phyloP scores from a whole-genome alignment of 495 filamentous ascomycete species.

The Opeltia flavorubescens region DNA sequence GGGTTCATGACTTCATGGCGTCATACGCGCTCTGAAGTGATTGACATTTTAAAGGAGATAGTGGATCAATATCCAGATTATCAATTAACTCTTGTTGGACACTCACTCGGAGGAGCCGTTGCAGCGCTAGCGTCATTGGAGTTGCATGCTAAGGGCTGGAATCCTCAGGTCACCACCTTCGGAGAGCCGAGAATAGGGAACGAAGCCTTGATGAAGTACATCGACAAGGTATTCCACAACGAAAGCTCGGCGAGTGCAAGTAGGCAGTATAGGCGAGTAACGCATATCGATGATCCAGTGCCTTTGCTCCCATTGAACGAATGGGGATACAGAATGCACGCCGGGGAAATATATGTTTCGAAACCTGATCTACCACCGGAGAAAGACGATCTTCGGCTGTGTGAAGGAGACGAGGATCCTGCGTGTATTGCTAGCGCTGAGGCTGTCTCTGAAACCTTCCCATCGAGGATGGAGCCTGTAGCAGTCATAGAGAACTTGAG shows the following conservation, averaged over 20 bases:
- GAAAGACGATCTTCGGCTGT: conserved; percentile 51
- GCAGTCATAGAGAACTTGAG: conserved; percentile 14
- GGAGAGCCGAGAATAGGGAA: conserved; percentile 86
- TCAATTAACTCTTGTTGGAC: conserved; percentile 64
- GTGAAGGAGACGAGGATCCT: conserved; percentile 54
- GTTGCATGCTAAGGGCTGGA: conserved; percentile 49
- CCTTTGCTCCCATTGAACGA: conserved; percentile 72
- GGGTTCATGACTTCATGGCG: conserved; percentile 80
- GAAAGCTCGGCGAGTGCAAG: conserved; percentile 15
- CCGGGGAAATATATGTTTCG: conserved; percentile 73
- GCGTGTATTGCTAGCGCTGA: conserved; percentile 52
- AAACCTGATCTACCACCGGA: conserved; percentile 53
- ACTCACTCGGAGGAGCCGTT: conserved; percentile 86
- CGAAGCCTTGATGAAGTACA: conserved; percentile 46
- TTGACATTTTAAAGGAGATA: conserved; percentile 42
- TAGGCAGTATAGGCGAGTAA: conserved; percentile 57
- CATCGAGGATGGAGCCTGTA: conserved; percentile 11
- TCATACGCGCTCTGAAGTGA: conserved; percentile 48
- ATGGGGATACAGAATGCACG: conserved; percentile 79
- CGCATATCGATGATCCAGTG: conserved; percentile 76
- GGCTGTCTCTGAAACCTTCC: conserved; percentile 9
- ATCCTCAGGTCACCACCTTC: conserved; percentile 73
- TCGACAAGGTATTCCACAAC: conserved; percentile 47
- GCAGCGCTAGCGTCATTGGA: conserved; percentile 79
- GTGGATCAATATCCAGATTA: conserved; percentile 51